Evolutionary conservation across 495 filamentous ascomycete genomes (phyloP), one percentile per base, ranked within the genome.

Genomic region (Podospora anserina): DNA sequence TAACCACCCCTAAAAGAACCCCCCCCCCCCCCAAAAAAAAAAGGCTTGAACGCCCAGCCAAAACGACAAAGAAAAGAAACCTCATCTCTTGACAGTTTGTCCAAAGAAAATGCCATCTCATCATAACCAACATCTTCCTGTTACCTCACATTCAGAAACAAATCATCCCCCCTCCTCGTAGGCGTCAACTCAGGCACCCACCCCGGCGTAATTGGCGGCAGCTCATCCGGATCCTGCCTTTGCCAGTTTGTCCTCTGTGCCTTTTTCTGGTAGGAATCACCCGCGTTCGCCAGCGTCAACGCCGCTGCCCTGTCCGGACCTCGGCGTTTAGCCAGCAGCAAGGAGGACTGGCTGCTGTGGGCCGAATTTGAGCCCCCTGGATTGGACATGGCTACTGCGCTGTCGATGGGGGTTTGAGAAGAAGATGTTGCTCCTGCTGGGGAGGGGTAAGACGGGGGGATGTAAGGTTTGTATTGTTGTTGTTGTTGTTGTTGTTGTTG

Each of bases 131-230:
- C 23, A 23, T 39, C 34, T 39, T 6, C 6, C 11, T 39, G 0
- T 75, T 71, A 79, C 59, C 76, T 71, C 56, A 83, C 80, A 71
- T 78, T 75, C 74, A 84, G 72, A 68, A 77, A 78, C 62, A 84
- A 70, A 66, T 83, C 81, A 59, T 81, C 80, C 13, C 82, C 82
- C 57, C 78, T 76, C 69, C 80, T 75, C 59, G 79, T 83, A 7
- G 82, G 82, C 68, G 81, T 84, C 70, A 84, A 61, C 70, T 79
- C 75, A n/a, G 84, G 82, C 68, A 80, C 74, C 83, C 84, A 86
- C 1, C 77, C 81, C 0, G 84, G 84, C 53, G 84, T 86, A 18
- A 72, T 75, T 1, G 84, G 83, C 55, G 81, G 68, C n/a, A 78
- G 73, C 28, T 65, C 67, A 55, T 66, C 44, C 1, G n/a, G 56